Percentiles rank a stretch among this genome's conserved stretches.
These are phyloP conservation scores for Sphenostylis stenocarpa DNA, from an alignment of 306 rosid species.

Conservation along the genomic window DNA sequence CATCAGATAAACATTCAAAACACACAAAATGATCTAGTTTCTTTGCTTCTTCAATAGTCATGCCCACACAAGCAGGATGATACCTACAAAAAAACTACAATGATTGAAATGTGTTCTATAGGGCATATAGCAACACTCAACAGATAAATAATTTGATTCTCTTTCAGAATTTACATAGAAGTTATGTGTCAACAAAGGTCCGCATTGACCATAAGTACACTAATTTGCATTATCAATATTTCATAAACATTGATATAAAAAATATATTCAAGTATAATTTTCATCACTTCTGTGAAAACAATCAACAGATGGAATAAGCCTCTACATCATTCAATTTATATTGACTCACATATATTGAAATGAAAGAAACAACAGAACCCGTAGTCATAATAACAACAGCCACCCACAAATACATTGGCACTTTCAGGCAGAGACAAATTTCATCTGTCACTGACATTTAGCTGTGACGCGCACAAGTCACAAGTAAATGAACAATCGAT, in stretches of 20 bases:
- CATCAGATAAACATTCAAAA: conserved; percentile 67
- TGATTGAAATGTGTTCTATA: conserved; percentile 17
- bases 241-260: not conserved
- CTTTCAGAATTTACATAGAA: not conserved
- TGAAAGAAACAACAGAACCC: not conserved
- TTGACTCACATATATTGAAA: not conserved
- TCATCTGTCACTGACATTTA: not conserved
- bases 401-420: not conserved
- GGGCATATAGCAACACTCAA: not conserved
- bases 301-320: conserved; percentile 9
- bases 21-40: conserved; percentile 69
- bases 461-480: not conserved
- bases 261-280: not conserved
- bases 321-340: not conserved
- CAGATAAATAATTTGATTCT: not conserved
- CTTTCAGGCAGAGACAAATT: not conserved
- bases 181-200: not conserved
- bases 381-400: not conserved
- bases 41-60: conserved; percentile 78
- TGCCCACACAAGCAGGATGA: conserved; percentile 83
- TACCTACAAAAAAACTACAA: conserved; percentile 52
- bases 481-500: not conserved
- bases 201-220: not conserved
- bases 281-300: not conserved
- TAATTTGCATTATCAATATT: not conserved